phyloP scores from a whole-genome alignment of 768 basidiomycete species.

The Crucibulum laeve region DNA sequence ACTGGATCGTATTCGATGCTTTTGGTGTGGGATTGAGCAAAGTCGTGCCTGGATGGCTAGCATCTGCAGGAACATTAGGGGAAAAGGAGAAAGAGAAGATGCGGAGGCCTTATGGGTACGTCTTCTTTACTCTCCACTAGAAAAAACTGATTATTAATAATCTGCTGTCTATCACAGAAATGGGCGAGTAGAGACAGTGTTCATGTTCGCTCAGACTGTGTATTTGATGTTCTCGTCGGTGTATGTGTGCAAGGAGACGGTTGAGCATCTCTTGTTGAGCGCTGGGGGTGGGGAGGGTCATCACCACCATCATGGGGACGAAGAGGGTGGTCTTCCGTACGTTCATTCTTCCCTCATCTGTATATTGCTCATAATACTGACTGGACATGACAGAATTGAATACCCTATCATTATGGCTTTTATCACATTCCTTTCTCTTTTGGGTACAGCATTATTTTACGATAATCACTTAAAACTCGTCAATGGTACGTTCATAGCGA shows the following conservation, averaged over 20 bases:
- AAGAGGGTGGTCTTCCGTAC: constrained; percentile 43
- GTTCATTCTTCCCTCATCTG: constrained; percentile 9
- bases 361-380: not conserved
- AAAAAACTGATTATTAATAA: constrained; percentile 2
- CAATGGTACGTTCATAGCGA: constrained; percentile 41
- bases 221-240: constrained; percentile 93
- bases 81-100: constrained; percentile 32
- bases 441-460: constrained; percentile 53
- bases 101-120: constrained; percentile 55
- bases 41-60: constrained; percentile 41
- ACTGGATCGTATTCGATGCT: constrained; percentile 95
- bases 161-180: constrained; percentile 34
- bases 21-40: constrained; percentile 64
- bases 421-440: constrained; percentile 51
- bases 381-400: constrained; percentile 63
- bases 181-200: constrained; percentile 62
- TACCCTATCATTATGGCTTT: constrained; percentile 60
- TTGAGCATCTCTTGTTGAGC: constrained; percentile 85
- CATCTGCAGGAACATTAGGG: constrained; percentile 12
- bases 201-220: constrained; percentile 86
- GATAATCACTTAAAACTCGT: constrained; percentile 65
- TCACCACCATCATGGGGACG: constrained; percentile 56
- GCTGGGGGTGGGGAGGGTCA: constrained; percentile 51
- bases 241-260: constrained; percentile 95
- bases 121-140: constrained; percentile 5